phyloP scores from a whole-genome alignment of 495 filamentous ascomycete species.

The Xylaria cubensis region DNA sequence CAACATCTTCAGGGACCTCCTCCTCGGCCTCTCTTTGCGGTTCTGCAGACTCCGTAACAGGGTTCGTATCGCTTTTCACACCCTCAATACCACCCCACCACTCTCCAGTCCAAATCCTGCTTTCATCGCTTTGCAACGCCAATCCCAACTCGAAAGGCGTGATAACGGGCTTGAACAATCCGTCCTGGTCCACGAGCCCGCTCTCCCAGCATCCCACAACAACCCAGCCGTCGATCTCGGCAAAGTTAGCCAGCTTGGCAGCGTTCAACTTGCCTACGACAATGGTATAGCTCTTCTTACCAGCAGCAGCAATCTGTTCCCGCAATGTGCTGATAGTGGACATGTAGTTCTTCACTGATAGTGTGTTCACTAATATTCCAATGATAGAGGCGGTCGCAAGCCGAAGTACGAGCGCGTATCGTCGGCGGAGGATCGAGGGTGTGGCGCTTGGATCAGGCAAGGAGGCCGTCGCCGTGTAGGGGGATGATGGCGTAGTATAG shows the following conservation, averaged over 20 bases:
- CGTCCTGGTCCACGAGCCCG: slow-evolving; percentile 78
- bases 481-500: slow-evolving; percentile 63
- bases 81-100: slow-evolving; percentile 79
- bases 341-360: slow-evolving; percentile 90
- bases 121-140: slow-evolving; percentile 70
- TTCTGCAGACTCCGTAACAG: slow-evolving; percentile 30
- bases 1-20: slow-evolving; percentile 35
- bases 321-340: slow-evolving; percentile 76
- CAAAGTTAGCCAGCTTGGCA: slow-evolving; percentile 95
- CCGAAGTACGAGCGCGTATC: slow-evolving; percentile 85
- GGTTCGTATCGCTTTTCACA: slow-evolving; percentile 37
- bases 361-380: slow-evolving; percentile 93
- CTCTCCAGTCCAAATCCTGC: slow-evolving; percentile 76
- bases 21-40: slow-evolving; percentile 24
- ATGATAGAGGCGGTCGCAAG: slow-evolving; percentile 82
- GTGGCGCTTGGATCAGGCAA: slow-evolving; percentile 42
- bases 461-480: slow-evolving; percentile 57
- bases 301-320: slow-evolving; percentile 70
- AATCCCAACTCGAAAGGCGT: slow-evolving; percentile 91
- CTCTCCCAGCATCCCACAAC: slow-evolving; percentile 99
- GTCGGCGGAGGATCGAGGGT: slow-evolving; percentile 70
- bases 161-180: slow-evolving; percentile 82
- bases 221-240: slow-evolving; percentile 94
- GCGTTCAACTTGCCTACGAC: slow-evolving; percentile 97
- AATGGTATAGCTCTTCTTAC: slow-evolving; percentile 94